phyloP scores from a whole-genome alignment of 2,329 filamentous ascomycete species.

The Cordyceps sp. region DNA sequence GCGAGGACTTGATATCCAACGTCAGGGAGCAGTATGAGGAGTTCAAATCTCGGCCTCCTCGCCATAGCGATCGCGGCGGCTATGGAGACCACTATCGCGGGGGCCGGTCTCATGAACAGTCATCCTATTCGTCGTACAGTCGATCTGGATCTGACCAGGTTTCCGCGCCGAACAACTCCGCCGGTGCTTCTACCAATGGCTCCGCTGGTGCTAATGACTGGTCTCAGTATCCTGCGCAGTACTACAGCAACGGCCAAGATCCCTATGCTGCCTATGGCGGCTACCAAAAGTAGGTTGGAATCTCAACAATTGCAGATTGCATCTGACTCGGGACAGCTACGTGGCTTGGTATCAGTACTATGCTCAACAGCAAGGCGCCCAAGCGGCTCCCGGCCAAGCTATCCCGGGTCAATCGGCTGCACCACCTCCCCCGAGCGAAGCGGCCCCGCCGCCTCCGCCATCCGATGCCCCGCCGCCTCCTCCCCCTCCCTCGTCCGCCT shows the following conservation, averaged over 20 bases:
- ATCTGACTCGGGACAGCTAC: slow-evolving; percentile 25
- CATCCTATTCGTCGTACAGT: slow-evolving; percentile 12
- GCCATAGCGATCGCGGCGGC: slow-evolving; percentile 33
- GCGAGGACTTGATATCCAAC: slow-evolving; percentile 71
- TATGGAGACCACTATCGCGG: slow-evolving; percentile 14
- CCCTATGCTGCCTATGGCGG: slow-evolving; percentile 87
- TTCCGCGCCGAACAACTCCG: slow-evolving; percentile 19
- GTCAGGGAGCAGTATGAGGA: slow-evolving; percentile 82
- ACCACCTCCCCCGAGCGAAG: slow-evolving; percentile 39
- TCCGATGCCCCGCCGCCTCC: slow-evolving; percentile 12
- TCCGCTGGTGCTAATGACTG: slow-evolving; percentile 8
- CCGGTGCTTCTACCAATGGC: slow-evolving; percentile 12
- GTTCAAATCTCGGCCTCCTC: slow-evolving; percentile 70
- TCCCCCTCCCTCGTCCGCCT: slow-evolving; percentile 30
- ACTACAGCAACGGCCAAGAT: slow-evolving; percentile 48
- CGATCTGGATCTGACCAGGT: slow-evolving; percentile 12
- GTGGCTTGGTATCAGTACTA: slow-evolving; percentile 62
- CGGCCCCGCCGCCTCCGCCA: slow-evolving; percentile 39
- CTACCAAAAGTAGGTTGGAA: slow-evolving; percentile 48
- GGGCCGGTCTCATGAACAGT: slow-evolving; percentile 8
- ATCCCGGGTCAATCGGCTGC: slow-evolving; percentile 28
- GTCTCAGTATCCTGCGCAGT: slow-evolving; percentile 17
- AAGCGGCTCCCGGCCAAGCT: slow-evolving; percentile 28
- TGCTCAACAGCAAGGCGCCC: slow-evolving; percentile 33
- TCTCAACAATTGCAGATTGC: background rate